Evolutionary conservation across 371 early-diverging fungal genomes (phyloP).

Genomic region (Mortierella sp.): DNA sequence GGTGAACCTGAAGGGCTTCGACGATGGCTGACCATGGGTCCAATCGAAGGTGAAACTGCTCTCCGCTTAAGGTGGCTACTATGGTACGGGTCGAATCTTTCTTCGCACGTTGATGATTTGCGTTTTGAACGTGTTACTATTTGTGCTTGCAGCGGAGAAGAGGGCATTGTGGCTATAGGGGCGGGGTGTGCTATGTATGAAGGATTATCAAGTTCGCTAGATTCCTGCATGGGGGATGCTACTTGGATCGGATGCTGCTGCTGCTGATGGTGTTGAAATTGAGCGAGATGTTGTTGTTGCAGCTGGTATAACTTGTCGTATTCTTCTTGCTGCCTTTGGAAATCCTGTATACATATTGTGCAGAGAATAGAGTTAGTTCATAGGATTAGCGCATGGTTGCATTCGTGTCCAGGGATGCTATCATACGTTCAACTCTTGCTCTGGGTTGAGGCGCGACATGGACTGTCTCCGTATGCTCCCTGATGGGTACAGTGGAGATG

Average conservation of each 20-base stretch:
- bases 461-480: slow-evolving; percentile 22
- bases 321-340: slow-evolving; percentile 51
- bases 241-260: slow-evolving; percentile 31
- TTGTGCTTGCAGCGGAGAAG: slow-evolving; percentile 39
- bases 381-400: background rate
- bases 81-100: slow-evolving; percentile 52
- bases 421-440: slow-evolving; percentile 41
- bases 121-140: slow-evolving; percentile 38
- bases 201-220: slow-evolving; percentile 1
- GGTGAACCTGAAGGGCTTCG: slow-evolving; percentile 51
- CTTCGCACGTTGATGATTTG: slow-evolving; percentile 54
- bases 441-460: slow-evolving; percentile 46
- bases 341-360: slow-evolving; percentile 7
- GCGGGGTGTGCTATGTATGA: slow-evolving; percentile 12
- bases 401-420: background rate
- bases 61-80: slow-evolving; percentile 48
- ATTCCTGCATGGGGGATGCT: slow-evolving; percentile 20
- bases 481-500: background rate
- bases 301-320: slow-evolving; percentile 38
- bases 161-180: slow-evolving; percentile 17
- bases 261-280: slow-evolving; percentile 17
- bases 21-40: slow-evolving; percentile 46
- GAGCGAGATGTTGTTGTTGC: slow-evolving; percentile 32
- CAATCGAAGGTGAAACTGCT: slow-evolving; percentile 54
- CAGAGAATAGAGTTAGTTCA: background rate